A percentile compares a stretch with the other conserved stretches of the same genome.
Evolutionary conservation across 768 basidiomycete species (phyloP).

Genomic region (Trametes cingulata): DNA sequence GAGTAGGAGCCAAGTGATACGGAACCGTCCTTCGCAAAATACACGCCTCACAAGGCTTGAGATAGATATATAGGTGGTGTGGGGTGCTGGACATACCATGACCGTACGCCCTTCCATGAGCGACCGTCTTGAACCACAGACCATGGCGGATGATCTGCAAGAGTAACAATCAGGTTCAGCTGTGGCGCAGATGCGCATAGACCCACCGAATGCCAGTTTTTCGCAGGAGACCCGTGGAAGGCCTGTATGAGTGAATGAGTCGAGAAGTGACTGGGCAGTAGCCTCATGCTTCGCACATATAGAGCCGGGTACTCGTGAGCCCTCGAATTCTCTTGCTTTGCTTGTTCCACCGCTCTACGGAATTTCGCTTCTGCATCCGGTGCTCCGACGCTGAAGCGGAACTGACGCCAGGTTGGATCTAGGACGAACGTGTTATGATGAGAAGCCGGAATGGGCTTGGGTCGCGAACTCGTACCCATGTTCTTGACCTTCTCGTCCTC

Average conservation of each 20-base stretch:
- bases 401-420: conserved; percentile 60
- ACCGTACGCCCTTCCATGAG: conserved; percentile 64
- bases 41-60: conserved; percentile 50
- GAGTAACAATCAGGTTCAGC: background rate
- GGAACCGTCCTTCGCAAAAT: conserved; percentile 60
- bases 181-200: background rate
- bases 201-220: conserved; percentile 71
- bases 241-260: conserved; percentile 40
- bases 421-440: background rate
- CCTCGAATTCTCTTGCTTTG: conserved; percentile 40
- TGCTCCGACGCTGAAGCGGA: conserved; percentile 68
- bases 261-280: too few species aligned
- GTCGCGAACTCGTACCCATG: conserved; percentile 41
- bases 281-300: conserved; percentile 26
- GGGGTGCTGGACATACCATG: conserved; percentile 45
- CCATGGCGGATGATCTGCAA: conserved; percentile 70
- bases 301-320: conserved; percentile 44
- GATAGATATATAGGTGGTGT: background rate
- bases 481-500: conserved; percentile 55
- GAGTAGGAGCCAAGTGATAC: conserved; percentile 51
- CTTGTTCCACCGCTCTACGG: conserved; percentile 43
- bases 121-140: conserved; percentile 57
- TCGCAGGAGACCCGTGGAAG: conserved; percentile 65
- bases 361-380: conserved; percentile 74
- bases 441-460: background rate